Evolutionary conservation across 768 basidiomycete species (phyloP).

Genomic region (Gymnopilus junonius): DNA sequence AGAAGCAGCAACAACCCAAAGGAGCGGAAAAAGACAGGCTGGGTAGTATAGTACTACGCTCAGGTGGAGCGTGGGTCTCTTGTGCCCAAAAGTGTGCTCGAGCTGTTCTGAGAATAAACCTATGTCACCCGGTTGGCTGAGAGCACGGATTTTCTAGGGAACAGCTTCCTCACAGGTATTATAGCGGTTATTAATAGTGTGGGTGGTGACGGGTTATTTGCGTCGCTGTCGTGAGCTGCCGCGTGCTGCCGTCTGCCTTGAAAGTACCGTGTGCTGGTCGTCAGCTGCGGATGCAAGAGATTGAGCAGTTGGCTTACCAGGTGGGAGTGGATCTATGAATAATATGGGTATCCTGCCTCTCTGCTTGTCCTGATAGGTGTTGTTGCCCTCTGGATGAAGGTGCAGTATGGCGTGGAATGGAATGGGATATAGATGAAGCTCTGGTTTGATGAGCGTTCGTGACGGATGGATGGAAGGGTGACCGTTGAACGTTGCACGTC

Average conservation of each 20-base stretch:
- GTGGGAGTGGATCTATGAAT: background rate
- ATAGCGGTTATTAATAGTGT: constrained; percentile 18
- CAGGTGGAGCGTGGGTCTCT: constrained; percentile 10
- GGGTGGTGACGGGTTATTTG: constrained; percentile 14
- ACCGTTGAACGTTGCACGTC: background rate
- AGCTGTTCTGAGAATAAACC: constrained; percentile 9
- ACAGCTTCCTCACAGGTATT: constrained; percentile 1
- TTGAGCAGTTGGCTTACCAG: background rate
- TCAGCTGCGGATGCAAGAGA: background rate
- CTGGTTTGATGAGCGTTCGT: background rate
- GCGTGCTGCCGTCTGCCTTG: constrained; percentile 1
- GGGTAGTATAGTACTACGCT: constrained; percentile 1
- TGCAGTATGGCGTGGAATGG: background rate
- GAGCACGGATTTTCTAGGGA: constrained; percentile 4
- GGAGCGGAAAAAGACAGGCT: constrained; percentile 4
- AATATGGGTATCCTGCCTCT: background rate
- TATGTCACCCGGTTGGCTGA: constrained; percentile 11
- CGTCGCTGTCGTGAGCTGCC: constrained; percentile 10
- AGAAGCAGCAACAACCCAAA: constrained; percentile 10
- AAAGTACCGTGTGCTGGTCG: background rate
- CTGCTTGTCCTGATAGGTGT: background rate
- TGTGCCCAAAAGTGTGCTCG: constrained; percentile 10
- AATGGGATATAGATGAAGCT: background rate
- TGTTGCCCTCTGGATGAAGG: background rate
- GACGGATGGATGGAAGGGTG: background rate